These are phyloP conservation scores for Lithocarpus polystachyus DNA, from an alignment of 306 rosid species.

Conservation along the genomic window DNA sequence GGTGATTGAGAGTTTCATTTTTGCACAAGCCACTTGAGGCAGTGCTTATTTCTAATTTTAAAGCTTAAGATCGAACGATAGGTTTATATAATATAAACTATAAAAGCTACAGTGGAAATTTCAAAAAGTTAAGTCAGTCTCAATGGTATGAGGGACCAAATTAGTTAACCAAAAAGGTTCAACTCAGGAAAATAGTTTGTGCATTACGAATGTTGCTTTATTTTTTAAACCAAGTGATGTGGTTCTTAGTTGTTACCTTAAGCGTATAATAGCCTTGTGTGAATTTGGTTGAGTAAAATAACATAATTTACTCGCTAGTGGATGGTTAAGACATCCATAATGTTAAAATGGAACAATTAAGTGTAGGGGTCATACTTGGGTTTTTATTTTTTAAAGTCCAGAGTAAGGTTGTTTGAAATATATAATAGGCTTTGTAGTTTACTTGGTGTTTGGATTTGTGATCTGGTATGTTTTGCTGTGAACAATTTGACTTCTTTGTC, in stretches of 20 bases:
- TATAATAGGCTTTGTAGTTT: background rate
- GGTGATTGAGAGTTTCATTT: no score
- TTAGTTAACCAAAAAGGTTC: no score
- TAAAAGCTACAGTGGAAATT: no score
- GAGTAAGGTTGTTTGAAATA: background rate
- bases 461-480: background rate
- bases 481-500: background rate
- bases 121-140: no score
- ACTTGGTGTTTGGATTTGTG: background rate
- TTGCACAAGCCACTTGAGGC: no score
- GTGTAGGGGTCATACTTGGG: background rate
- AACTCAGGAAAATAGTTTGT: background rate
- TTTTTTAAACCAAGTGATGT: background rate
- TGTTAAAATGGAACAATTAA: background rate
- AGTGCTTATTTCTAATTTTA: no score
- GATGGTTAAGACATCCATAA: background rate
- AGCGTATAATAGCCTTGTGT: background rate
- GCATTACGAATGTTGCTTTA: background rate
- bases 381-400: background rate
- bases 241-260: background rate
- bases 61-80: no score
- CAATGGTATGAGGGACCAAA: no score
- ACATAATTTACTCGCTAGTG: background rate
- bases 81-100: no score
- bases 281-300: background rate